These are phyloP conservation scores for Pythium vanterpoolii DNA, from an alignment of 352 stramenopile species.

Conservation along the genomic window DNA sequence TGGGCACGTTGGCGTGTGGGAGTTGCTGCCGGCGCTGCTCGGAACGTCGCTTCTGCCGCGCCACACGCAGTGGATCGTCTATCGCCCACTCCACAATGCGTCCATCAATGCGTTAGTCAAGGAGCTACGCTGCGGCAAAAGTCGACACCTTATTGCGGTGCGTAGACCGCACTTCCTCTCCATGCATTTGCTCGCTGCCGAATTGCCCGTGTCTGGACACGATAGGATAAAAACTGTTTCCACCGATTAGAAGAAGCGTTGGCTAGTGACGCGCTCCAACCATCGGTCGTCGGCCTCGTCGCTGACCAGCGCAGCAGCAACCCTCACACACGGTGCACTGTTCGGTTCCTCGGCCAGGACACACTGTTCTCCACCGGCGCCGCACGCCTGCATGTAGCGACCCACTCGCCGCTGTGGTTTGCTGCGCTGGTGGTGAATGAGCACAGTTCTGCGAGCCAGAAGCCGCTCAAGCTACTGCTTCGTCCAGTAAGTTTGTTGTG, in stretches of 20 bases:
- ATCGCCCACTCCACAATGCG: conserved; percentile 45
- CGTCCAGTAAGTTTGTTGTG: conserved; percentile 17
- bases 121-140: conserved; percentile 28
- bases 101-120: conserved; percentile 37
- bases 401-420: conserved; percentile 41
- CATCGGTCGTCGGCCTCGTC: conserved; percentile 45
- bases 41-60: conserved; percentile 24
- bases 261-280: background rate
- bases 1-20: conserved; percentile 52
- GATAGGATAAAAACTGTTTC: conserved; percentile 60
- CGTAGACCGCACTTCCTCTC: background rate
- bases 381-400: conserved; percentile 35
- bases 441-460: background rate
- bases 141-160: conserved; percentile 42
- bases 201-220: background rate
- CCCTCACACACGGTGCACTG: conserved; percentile 14
- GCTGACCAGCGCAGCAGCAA: conserved; percentile 42
- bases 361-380: conserved; percentile 41
- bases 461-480: conserved; percentile 44
- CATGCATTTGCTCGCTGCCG: background rate
- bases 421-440: conserved; percentile 39
- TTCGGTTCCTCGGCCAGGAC: conserved; percentile 41
- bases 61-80: conserved; percentile 55
- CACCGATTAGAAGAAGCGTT: conserved; percentile 29
- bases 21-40: conserved; percentile 43